A percentile compares a stretch with the other conserved stretches of the same genome.
phyloP scores from a whole-genome alignment of 2,329 filamentous ascomycete species.

The Beauveria caledonica region DNA sequence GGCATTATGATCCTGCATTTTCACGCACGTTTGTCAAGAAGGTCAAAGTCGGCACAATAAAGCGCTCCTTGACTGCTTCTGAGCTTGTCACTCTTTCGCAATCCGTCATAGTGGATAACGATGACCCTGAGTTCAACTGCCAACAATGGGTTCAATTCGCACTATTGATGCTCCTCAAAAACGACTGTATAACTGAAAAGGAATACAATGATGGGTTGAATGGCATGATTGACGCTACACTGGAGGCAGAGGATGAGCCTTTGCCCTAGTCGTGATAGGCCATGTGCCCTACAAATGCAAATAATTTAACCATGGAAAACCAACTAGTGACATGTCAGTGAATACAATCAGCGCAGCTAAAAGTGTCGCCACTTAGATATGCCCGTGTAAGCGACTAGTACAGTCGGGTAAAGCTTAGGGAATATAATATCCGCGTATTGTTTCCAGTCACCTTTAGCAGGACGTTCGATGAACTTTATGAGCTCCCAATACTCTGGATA shows the following conservation, averaged over 20 bases:
- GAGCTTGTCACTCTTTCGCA: slow-evolving; percentile 1
- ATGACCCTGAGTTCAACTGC: slow-evolving; percentile 13
- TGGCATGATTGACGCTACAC: slow-evolving; percentile 11
- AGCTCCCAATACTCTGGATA: slow-evolving; percentile 31
- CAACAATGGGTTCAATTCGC: slow-evolving; percentile 10
- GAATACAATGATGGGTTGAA: slow-evolving; percentile 8
- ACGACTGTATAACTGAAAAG: slow-evolving; percentile 4
- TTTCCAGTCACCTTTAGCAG: slow-evolving; percentile 12
- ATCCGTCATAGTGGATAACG: not conserved
- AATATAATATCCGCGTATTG: slow-evolving; percentile 15
- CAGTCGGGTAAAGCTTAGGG: slow-evolving; percentile 8
- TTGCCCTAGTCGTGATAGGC: not conserved
- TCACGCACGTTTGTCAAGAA: not conserved
- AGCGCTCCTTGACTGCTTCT: not conserved
- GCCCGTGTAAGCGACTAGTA: slow-evolving; percentile 15
- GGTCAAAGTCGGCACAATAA: not conserved
- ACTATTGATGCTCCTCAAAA: not conserved
- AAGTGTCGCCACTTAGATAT: slow-evolving; percentile 12
- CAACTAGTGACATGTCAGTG: too few relatives aligned
- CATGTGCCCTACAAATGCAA: too few relatives aligned
- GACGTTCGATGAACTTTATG: slow-evolving; percentile 17
- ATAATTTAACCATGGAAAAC: too few relatives aligned
- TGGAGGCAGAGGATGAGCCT: slow-evolving; percentile 9
- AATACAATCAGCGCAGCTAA: too few relatives aligned
- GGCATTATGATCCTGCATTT: not conserved